These are phyloP conservation scores for Ceratocystis albifundus DNA, from an alignment of 2,329 filamentous ascomycete species.

Conservation along the genomic window DNA sequence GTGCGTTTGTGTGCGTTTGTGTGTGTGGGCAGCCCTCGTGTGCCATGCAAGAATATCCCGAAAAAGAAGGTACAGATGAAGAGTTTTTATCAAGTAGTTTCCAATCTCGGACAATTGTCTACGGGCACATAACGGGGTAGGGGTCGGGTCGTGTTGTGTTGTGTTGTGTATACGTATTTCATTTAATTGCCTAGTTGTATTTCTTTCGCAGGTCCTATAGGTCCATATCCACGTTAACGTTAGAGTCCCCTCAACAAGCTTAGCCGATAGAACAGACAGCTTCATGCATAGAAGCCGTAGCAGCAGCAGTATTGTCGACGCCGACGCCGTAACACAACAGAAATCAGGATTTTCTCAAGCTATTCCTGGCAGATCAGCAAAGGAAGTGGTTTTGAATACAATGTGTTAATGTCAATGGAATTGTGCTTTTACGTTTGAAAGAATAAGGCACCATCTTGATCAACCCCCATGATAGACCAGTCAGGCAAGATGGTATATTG, in stretches of 20 bases:
- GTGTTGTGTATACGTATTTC: neutral
- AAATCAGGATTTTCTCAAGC: neutral
- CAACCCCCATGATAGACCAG: no score
- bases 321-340: neutral
- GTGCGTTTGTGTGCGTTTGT: neutral
- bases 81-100: neutral
- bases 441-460: no score
- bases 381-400: neutral
- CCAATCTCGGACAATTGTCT: neutral
- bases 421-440: neutral
- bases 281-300: neutral
- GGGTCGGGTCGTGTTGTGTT: neutral
- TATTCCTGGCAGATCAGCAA: neutral
- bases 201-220: no score
- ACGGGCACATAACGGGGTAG: neutral
- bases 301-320: neutral
- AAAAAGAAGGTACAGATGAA: neutral
- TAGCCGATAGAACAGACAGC: neutral
- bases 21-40: no score
- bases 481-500: no score
- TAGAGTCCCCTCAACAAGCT: neutral
- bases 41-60: neutral
- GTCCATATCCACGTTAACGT: neutral
- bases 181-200: no score
- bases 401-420: neutral